phyloP scores from a whole-genome alignment of 2,329 filamentous ascomycete genomes.

The Stachybotrys chartarum region DNA sequence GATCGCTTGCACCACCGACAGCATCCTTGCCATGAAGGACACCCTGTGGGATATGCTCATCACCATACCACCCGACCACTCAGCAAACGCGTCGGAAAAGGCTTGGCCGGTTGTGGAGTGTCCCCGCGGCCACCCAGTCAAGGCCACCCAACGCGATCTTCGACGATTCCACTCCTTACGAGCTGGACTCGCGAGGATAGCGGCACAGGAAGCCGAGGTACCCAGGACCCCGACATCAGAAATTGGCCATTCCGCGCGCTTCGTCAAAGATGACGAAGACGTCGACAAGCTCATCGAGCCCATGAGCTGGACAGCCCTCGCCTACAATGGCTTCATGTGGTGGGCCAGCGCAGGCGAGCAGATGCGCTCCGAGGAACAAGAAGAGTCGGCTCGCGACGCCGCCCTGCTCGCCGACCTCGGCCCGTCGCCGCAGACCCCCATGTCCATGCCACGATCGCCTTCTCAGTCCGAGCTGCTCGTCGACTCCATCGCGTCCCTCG shows the following conservation, averaged over 20 bases:
- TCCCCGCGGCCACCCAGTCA: conserved; percentile 57
- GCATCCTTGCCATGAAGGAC: conserved; percentile 79
- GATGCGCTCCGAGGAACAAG: conserved; percentile 51
- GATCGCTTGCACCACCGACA: conserved; percentile 95
- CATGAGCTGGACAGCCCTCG: conserved; percentile 63
- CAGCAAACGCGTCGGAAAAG: conserved; percentile 49
- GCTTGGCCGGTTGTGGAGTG: conserved; percentile 72
- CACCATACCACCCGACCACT: conserved; percentile 62
- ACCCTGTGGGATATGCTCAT: conserved; percentile 86
- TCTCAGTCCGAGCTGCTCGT: conserved; percentile 26
- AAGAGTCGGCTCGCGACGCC: conserved; percentile 48
- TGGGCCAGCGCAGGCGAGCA: conserved; percentile 80
- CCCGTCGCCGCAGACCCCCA: conserved; percentile 21
- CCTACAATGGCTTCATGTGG: conserved; percentile 82
- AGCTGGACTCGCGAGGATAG: conserved; percentile 49
- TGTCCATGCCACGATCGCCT: conserved; percentile 20
- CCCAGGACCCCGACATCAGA: conserved; percentile 16
- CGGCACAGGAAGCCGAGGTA: conserved; percentile 17
- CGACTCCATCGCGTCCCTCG: conserved; percentile 39
- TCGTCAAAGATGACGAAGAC: conserved; percentile 30
- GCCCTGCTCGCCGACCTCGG: conserved; percentile 47
- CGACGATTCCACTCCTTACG: conserved; percentile 68
- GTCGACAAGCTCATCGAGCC: conserved; percentile 55
- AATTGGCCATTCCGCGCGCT: conserved; percentile 16
- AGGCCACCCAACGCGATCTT: conserved; percentile 85